phyloP scores from a whole-genome alignment of 768 basidiomycete species.

The Xerocomellus amylosporus region DNA sequence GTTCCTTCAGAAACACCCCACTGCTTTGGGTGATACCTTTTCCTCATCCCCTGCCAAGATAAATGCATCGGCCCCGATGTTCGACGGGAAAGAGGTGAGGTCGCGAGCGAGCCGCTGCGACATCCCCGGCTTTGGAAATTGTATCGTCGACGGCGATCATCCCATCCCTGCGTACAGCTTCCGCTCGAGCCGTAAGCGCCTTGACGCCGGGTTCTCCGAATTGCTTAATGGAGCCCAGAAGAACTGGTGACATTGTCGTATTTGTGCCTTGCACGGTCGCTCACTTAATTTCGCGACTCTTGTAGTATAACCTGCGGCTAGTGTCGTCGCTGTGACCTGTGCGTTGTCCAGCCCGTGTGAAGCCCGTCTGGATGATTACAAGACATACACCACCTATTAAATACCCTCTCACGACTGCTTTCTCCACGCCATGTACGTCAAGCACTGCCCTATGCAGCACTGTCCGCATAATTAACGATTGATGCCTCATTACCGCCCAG shows the following conservation, averaged over 20 bases:
- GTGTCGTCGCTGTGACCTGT: background rate
- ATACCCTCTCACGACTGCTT: conserved; percentile 3
- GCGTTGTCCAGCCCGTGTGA: background rate
- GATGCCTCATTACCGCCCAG: conserved; percentile 13
- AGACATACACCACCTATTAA: conserved; percentile 7
- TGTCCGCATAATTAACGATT: conserved; percentile 13
- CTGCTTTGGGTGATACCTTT: background rate
- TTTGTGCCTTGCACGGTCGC: background rate
- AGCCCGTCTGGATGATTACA: background rate
- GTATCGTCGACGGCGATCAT: conserved; percentile 6
- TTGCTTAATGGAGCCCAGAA: background rate
- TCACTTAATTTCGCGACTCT: conserved; percentile 2
- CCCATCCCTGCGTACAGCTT: conserved; percentile 1
- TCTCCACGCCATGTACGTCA: conserved; percentile 7
- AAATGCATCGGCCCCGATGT: background rate
- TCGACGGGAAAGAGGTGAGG: background rate
- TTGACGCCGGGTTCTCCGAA: background rate
- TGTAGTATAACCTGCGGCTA: background rate
- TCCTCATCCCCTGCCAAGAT: conserved; percentile 6
- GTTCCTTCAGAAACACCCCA: conserved; percentile 2
- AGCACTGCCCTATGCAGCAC: conserved; percentile 5
- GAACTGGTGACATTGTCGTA: background rate
- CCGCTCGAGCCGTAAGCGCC: background rate
- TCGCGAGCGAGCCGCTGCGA: conserved; percentile 1
- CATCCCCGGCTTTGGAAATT: conserved; percentile 2